Base-by-base conservation (phyloP, 2,329 filamentous ascomycete genomes). In the Pseudofabraea citricarpa region DNA sequence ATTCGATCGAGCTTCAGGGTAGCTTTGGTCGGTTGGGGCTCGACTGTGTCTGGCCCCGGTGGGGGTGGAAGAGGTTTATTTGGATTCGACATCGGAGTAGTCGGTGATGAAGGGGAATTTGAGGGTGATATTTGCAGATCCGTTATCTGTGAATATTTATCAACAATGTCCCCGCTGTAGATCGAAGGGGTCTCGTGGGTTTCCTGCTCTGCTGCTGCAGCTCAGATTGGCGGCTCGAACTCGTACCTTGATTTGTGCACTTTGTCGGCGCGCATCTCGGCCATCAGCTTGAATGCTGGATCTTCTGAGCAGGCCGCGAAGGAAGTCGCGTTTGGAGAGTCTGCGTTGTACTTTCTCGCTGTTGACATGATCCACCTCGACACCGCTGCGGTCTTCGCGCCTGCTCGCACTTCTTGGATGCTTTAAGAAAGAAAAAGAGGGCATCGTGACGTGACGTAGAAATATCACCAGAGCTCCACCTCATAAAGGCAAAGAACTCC, bases 41-140 rank as follows among this genome's bases (percentile, higher is more conserved):
- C 66, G 15, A 61, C 63, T 31, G 66, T 62, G 7, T 45, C 44
- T 18, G 51, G 46, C 29, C 45, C 40, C 49, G 76, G 75, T 41
- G 75, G 72, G 36, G 70, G 74, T 31, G 77, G 77, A 40, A 80
- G 65, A 36, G 76, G 75, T 61, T 80, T 81, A 59, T 79, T 77
- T 44, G 69, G 63, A 54, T 77, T 47, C 62, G 64, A 36, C 59
- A 52, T 52, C 24, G 51, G 46, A 26, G 35, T 51, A n/a, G 40
- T 18, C 13, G 35, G 40, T 26, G 22, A 19, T 36, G 31, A 20
- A 19, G 43, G 20, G 18, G 21, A 37, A 16, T 40, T 37, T 38
- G 44, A 42, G 16, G 46, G 45, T 36, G 50, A 49, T 7, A 40
- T 40, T 23, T 41, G 43, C 4, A 32, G 27, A 19, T 47, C 45